Evolutionary conservation across 345 rosid species (phyloP).

Genomic region (Eucalyptus brandiana): DNA sequence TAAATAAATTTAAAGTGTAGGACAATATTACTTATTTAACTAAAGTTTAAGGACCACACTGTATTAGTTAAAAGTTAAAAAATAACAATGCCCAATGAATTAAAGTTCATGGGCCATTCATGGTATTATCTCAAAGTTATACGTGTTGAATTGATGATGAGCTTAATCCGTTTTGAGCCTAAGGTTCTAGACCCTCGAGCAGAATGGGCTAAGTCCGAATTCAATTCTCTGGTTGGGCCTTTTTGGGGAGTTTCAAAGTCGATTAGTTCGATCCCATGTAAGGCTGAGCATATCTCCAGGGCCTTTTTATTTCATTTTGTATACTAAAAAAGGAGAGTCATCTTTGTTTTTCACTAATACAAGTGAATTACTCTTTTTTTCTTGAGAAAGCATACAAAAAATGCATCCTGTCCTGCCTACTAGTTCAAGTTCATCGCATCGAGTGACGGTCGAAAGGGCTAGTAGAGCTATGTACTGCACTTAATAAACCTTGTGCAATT

Average conservation of each 20-base stretch:
- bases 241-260: background rate
- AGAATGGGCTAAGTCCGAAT: background rate
- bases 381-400: background rate
- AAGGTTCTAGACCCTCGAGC: background rate
- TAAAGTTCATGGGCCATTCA: background rate
- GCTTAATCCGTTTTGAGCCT: background rate
- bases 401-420: background rate
- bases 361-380: background rate
- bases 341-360: background rate
- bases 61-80: background rate
- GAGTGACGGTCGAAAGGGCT: background rate
- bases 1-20: background rate
- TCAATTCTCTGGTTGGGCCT: background rate
- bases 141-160: background rate
- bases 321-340: background rate
- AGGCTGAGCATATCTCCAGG: background rate
- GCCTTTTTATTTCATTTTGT: background rate
- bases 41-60: fast-evolving
- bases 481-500: background rate
- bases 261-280: background rate
- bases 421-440: background rate
- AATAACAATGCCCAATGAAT: background rate
- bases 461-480: background rate
- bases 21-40: too few relatives aligned
- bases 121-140: background rate